Percentiles rank a stretch among this genome's conserved stretches.
These are phyloP conservation scores for Alternaria triticimaculans DNA, from an alignment of 2,329 filamentous ascomycete genomes.

Conservation along the genomic window DNA sequence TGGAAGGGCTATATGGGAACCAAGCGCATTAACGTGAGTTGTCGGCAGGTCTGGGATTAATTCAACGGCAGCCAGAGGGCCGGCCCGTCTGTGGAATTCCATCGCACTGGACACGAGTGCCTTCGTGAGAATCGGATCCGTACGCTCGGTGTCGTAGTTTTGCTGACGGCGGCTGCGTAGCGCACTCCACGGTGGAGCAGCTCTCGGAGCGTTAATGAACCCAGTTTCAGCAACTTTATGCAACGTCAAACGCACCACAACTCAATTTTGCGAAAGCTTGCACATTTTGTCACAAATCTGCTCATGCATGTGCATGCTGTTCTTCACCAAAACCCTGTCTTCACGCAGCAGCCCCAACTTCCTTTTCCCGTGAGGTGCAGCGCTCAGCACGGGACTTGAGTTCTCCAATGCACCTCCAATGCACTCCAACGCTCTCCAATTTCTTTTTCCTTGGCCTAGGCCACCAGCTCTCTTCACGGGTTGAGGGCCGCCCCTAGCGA, in stretches of 20 bases:
- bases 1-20: slow-evolving; percentile 51
- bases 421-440: background rate
- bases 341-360: background rate
- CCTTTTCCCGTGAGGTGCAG: background rate
- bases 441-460: background rate
- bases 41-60: slow-evolving; percentile 51
- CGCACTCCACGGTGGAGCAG: background rate
- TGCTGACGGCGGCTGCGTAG: background rate
- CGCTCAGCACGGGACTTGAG: background rate
- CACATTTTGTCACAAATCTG: background rate
- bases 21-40: slow-evolving; percentile 50
- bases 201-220: background rate
- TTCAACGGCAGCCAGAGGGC: slow-evolving; percentile 5
- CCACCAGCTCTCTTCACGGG: background rate
- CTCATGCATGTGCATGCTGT: background rate
- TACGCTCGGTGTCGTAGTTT: background rate
- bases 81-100: slow-evolving; percentile 7
- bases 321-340: background rate
- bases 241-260: background rate
- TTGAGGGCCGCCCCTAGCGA: background rate
- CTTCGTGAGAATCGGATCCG: background rate
- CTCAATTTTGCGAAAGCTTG: background rate
- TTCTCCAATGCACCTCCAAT: slow-evolving; percentile 1
- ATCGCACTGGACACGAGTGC: slow-evolving; percentile 6
- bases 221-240: background rate